phyloP scores from a whole-genome alignment of 1,284 basidiomycete species.

The Coriolopsis trogii region DNA sequence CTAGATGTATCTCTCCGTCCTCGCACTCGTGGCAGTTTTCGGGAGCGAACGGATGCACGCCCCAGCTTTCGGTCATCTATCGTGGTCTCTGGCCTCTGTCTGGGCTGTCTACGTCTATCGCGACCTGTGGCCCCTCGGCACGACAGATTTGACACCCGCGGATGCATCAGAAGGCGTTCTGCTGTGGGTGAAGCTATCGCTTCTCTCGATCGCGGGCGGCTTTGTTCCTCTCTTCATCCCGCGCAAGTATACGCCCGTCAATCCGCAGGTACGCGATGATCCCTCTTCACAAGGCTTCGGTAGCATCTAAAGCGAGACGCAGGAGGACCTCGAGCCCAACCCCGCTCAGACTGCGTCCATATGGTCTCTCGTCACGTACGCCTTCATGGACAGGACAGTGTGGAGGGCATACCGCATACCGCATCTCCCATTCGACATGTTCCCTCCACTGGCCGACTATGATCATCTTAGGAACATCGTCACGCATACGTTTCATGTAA shows the following conservation, averaged over 20 bases:
- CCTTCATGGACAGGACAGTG: slow-evolving; percentile 38
- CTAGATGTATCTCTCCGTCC: slow-evolving; percentile 20
- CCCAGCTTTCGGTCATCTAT: slow-evolving; percentile 25
- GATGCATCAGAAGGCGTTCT: slow-evolving; percentile 38
- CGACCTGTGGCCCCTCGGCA: slow-evolving; percentile 51
- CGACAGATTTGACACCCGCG: slow-evolving; percentile 40
- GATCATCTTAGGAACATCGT: slow-evolving; percentile 46
- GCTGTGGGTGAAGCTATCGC: neutral
- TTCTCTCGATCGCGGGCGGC: slow-evolving; percentile 35
- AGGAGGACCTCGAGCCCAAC: slow-evolving; percentile 32
- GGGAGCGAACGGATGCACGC: slow-evolving; percentile 21
- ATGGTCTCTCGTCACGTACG: slow-evolving; percentile 33
- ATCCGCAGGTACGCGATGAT: slow-evolving; percentile 45
- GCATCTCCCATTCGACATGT: slow-evolving; percentile 35
- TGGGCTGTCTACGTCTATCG: slow-evolving; percentile 49
- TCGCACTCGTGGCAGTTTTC: slow-evolving; percentile 19
- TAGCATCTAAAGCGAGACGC: too few species aligned
- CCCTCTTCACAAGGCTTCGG: too few species aligned
- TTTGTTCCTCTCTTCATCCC: slow-evolving; percentile 47
- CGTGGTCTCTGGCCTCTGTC: slow-evolving; percentile 37
- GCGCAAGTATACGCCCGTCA: slow-evolving; percentile 41
- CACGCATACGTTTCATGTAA: slow-evolving; percentile 36
- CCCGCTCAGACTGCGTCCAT: slow-evolving; percentile 42
- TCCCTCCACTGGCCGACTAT: slow-evolving; percentile 51
- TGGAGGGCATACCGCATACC: slow-evolving; percentile 32